Evolutionary conservation across 106 monocot species (phyloP).

Genomic region (Triglochin maritima): DNA sequence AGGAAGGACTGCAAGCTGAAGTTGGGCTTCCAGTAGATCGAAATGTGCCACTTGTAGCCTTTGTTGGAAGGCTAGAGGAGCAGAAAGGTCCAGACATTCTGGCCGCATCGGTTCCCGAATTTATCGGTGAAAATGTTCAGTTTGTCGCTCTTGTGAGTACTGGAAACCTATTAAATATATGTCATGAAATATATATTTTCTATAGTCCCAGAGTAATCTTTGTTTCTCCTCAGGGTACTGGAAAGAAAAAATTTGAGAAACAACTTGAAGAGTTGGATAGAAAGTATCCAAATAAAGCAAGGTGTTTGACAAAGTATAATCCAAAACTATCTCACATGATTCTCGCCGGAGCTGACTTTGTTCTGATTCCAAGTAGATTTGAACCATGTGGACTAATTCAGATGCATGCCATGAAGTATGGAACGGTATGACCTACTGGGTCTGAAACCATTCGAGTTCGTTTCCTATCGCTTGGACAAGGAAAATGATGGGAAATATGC

Average conservation of each 20-base stretch:
- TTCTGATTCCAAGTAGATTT: slow-evolving; percentile 69
- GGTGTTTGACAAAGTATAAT: slow-evolving; percentile 68
- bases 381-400: slow-evolving; percentile 92
- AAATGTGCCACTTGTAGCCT: slow-evolving; percentile 44
- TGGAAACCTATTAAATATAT: background rate
- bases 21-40: slow-evolving; percentile 66
- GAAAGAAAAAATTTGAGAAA: slow-evolving; percentile 74
- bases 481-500: no score
- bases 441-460: no score
- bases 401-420: slow-evolving; percentile 75
- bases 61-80: slow-evolving; percentile 85
- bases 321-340: slow-evolving; percentile 63
- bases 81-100: slow-evolving; percentile 95
- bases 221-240: slow-evolving; percentile 48
- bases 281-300: slow-evolving; percentile 48
- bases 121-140: slow-evolving; percentile 64
- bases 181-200: background rate
- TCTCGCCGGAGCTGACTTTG: slow-evolving; percentile 56
- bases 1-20: slow-evolving; percentile 73
- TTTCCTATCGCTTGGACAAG: no score
- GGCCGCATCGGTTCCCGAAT: slow-evolving; percentile 55
- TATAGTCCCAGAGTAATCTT: no score
- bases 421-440: slow-evolving; percentile 32
- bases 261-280: slow-evolving; percentile 39
- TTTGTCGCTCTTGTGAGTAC: no score